These are phyloP conservation scores for Handroanthus guayacan DNA, from an alignment of 257 asterid genomes.

Conservation along the genomic window DNA sequence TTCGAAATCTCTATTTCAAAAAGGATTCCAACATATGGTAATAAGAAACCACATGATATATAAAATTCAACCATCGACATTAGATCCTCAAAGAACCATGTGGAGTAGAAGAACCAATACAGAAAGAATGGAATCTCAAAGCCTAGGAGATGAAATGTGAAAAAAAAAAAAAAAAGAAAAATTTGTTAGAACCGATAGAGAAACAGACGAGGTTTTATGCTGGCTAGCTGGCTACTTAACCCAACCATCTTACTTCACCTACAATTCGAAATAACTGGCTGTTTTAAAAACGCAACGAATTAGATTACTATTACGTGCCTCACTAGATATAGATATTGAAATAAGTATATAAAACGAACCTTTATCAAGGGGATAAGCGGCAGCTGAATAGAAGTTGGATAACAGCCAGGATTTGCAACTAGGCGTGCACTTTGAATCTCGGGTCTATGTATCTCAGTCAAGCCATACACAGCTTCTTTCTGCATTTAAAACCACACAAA, in stretches of 20 bases:
- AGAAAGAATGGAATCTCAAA: too few relatives aligned
- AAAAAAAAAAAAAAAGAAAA: too few relatives aligned
- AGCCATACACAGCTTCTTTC: slow-evolving; percentile 93
- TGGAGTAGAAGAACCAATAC: too few relatives aligned
- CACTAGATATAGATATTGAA: background rate
- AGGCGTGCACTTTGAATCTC: slow-evolving; percentile 77
- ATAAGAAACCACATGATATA: background rate
- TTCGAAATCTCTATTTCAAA: background rate
- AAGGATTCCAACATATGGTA: background rate
- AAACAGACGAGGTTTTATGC: too few relatives aligned
- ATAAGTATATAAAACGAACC: slow-evolving; percentile 48
- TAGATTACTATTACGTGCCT: too few relatives aligned
- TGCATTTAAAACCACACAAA: slow-evolving; percentile 45
- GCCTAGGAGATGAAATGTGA: too few relatives aligned
- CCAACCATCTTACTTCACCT: background rate
- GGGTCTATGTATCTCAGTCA: slow-evolving; percentile 79
- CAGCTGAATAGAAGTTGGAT: slow-evolving; percentile 91
- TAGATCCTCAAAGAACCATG: background rate
- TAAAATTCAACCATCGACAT: background rate
- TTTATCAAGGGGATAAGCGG: slow-evolving; percentile 89
- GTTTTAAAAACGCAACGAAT: background rate
- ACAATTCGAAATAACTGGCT: background rate
- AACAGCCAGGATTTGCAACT: slow-evolving; percentile 98
- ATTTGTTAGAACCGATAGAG: too few relatives aligned
- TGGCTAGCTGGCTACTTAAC: too few relatives aligned